Conservation (phyloP, 225 moss, liverwort and hornwort genomes). For the Bryum argenteum region DNA sequence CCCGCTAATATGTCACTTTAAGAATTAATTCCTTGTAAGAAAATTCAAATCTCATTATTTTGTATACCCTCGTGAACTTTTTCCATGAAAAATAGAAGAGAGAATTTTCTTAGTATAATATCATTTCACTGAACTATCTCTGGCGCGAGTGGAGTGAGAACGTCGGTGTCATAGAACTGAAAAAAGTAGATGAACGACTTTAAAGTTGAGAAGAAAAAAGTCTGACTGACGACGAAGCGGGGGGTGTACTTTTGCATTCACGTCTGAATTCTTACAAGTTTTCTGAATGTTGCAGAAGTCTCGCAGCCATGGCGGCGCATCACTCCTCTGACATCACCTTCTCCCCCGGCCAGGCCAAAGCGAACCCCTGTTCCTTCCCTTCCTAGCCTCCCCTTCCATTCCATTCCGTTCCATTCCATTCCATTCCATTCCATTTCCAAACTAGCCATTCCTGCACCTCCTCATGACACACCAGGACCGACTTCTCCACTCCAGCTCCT, state of each 20-base stretch:
- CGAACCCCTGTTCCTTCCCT: background rate
- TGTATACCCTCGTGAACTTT: too few relatives aligned
- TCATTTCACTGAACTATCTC: too few relatives aligned
- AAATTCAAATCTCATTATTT: too few relatives aligned
- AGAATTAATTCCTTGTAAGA: too few relatives aligned
- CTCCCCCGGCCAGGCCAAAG: background rate
- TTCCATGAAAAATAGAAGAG: too few relatives aligned
- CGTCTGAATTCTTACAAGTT: slow-evolving; percentile 8
- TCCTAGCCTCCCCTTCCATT: background rate
- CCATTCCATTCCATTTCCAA: slow-evolving; percentile 1
- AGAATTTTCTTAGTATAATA: too few relatives aligned
- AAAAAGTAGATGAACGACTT: slow-evolving; percentile 3
- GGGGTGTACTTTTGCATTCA: background rate
- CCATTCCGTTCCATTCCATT: too few relatives aligned
- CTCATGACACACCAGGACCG: slow-evolving; percentile 30
- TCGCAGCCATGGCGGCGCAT: slow-evolving; percentile 56
- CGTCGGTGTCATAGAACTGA: background rate
- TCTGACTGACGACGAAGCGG: background rate
- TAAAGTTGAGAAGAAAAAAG: slow-evolving; percentile 13
- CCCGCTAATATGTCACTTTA: too few relatives aligned
- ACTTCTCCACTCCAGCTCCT: too few relatives aligned
- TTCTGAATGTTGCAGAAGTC: slow-evolving; percentile 32
- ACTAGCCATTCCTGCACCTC: slow-evolving; percentile 32
- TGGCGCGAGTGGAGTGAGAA: too few relatives aligned
- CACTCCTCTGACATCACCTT: slow-evolving; percentile 43